Evolutionary conservation across 2,329 filamentous ascomycete species (phyloP), one percentile per base, ranked within the genome.

Genomic region (Fusarium penzigii): DNA sequence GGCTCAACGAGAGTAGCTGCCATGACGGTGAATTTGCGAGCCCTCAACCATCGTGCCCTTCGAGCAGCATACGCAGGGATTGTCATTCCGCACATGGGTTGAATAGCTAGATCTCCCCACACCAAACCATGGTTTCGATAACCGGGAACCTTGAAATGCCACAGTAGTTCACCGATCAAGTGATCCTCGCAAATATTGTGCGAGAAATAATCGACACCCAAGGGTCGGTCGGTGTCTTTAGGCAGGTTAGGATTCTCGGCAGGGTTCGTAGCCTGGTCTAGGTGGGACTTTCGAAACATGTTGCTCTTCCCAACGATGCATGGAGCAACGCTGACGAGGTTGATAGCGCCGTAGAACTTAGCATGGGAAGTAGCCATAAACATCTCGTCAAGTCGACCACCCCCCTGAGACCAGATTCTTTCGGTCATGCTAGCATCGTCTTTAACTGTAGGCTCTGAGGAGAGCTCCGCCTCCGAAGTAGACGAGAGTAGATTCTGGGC

Each of bases 301-400:
- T 95, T 97, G 65, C 91, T 96, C 75, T 99, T 99, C 46, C 94
- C 94, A 17, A 97, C 88, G 52, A 96, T 88, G 72, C 94, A 99
- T 9, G 95, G 94, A 0, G 94, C 94, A 47, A 97, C 75, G 4
- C 89, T 82, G 14, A 97, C 90, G 0, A 90, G 90, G 72, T 97
- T 97, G 80, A 99, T 99, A 55, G 93, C 94, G 9, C 88, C 88
- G 75, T 99, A 99, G 78, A 99, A 97, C 69, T 99, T 99, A 63
- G 92, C 91, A 70, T 99, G 94, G 0, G 91, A 85, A 0, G 92
- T 94, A 1, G 91, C 87, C 81, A 99, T 89, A 75, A 97, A 99
- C 72, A 93, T 85, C 68, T 99, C 94, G 68, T 99, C 94, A 0
- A 99, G 79, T 1, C 92, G 83, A 6, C 92, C 92, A 17, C 95